Percentiles rank a stretch among this genome's conserved stretches.
phyloP scores from a whole-genome alignment of 306 rosid species.

The Biancaea sappan region DNA sequence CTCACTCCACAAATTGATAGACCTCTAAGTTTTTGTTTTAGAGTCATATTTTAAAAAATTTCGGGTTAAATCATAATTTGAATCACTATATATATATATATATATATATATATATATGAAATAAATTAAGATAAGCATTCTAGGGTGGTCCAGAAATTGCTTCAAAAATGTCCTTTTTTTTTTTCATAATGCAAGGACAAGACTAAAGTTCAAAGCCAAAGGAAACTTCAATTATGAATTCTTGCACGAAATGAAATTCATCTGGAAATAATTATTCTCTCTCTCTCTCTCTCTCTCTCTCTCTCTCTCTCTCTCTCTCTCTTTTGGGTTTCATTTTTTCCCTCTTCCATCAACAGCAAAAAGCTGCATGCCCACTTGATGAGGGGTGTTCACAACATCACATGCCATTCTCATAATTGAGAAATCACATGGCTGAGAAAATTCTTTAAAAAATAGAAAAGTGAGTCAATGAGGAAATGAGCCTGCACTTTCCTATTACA shows the following conservation, averaged over 20 bases:
- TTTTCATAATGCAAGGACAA: constrained; percentile 15
- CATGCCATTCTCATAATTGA: constrained; percentile 51
- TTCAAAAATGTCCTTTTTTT: constrained; percentile 24
- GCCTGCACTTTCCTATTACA: constrained; percentile 24
- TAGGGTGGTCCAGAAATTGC: constrained; percentile 22
- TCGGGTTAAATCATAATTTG: too few species aligned
- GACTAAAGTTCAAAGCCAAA: constrained; percentile 12
- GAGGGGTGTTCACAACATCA: constrained; percentile 37
- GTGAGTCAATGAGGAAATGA: constrained; percentile 21
- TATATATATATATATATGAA: not conserved
- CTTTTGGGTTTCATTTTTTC: too few species aligned
- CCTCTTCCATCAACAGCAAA: constrained; percentile 26
- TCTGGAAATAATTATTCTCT: not conserved
- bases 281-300: not conserved
- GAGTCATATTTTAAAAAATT: too few species aligned
- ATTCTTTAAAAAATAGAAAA: not conserved
- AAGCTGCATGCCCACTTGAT: constrained; percentile 44
- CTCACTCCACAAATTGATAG: too few species aligned
- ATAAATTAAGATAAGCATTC: not conserved
- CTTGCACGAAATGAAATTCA: constrained; percentile 34
- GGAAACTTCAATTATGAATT: constrained; percentile 29
- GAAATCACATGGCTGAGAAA: constrained; percentile 43
- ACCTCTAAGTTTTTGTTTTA: too few species aligned
- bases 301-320: not conserved
- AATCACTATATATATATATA: too few species aligned